phyloP scores from a whole-genome alignment of 208 protist species.

The Trypanosomatidae sp. region DNA sequence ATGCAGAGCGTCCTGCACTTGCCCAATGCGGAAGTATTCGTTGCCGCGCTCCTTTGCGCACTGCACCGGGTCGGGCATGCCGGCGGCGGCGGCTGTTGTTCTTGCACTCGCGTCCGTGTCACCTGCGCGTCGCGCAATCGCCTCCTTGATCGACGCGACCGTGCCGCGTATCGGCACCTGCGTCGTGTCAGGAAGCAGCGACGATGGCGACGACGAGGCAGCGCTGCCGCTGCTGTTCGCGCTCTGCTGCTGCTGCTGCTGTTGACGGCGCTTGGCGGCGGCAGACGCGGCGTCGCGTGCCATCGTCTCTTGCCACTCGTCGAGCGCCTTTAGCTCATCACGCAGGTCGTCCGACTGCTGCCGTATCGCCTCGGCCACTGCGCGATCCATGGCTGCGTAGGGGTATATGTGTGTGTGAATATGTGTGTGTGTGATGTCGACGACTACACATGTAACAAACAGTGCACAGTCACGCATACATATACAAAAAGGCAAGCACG shows the following conservation, averaged over 20 bases:
- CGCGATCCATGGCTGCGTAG: slow-evolving; percentile 27
- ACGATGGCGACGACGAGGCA: too few species aligned
- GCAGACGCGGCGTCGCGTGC: not conserved
- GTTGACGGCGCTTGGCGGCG: too few species aligned
- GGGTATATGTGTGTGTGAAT: too few species aligned
- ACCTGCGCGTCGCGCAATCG: slow-evolving; percentile 19
- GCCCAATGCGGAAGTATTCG: slow-evolving; percentile 58
- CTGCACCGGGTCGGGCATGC: too few species aligned
- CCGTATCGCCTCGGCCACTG: slow-evolving; percentile 40
- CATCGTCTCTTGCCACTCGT: slow-evolving; percentile 67
- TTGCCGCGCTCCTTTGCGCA: too few species aligned
- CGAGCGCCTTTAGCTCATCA: slow-evolving; percentile 72
- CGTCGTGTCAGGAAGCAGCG: not conserved
- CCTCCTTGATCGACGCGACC: slow-evolving; percentile 75
- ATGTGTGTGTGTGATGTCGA: not conserved
- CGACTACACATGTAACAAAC: not conserved
- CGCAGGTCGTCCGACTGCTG: slow-evolving; percentile 80
- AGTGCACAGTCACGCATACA: not conserved
- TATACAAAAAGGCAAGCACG: too few species aligned
- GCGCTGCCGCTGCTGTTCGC: too few species aligned
- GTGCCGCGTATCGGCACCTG: slow-evolving; percentile 63
- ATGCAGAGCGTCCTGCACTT: slow-evolving; percentile 59
- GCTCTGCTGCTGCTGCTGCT: too few species aligned
- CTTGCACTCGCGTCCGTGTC: too few species aligned
- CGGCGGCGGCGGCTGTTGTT: too few species aligned